Conservation (phyloP, 2,329 filamentous ascomycete genomes). For the Biscogniauxia mediterranea region DNA sequence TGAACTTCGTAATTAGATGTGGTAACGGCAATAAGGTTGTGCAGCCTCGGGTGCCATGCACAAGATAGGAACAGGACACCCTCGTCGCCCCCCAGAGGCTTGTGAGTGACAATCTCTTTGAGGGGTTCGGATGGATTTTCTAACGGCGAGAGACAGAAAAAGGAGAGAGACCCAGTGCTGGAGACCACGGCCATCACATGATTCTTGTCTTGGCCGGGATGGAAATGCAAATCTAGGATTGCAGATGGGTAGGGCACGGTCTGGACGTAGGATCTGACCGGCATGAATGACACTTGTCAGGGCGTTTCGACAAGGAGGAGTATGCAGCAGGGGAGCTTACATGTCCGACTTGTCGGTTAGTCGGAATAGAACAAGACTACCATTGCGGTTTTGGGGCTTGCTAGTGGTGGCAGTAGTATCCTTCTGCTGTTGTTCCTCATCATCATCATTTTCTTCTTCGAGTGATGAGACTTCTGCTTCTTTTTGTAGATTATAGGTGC, state of each 20-base stretch:
- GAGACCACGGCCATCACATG: constrained; percentile 71
- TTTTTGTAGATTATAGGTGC: constrained; percentile 76
- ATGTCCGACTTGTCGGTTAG: constrained; percentile 47
- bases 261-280: constrained; percentile 53
- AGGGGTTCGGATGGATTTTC: constrained; percentile 15
- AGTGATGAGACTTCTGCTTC: constrained; percentile 28
- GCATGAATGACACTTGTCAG: constrained; percentile 20
- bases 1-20: constrained; percentile 66
- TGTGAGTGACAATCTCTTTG: constrained; percentile 43
- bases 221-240: constrained; percentile 83
- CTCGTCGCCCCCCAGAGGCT: constrained; percentile 50
- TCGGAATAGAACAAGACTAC: constrained; percentile 68
- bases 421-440: constrained; percentile 16
- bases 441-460: constrained; percentile 19
- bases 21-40: constrained; percentile 63
- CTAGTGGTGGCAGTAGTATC: constrained; percentile 8
- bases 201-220: constrained; percentile 44
- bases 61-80: constrained; percentile 69
- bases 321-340: constrained; percentile 45
- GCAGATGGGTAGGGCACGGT: constrained; percentile 66
- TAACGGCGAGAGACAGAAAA: constrained; percentile 52
- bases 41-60: constrained; percentile 63
- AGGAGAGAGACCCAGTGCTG: constrained; percentile 68
- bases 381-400: constrained; percentile 63
- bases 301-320: constrained; percentile 1